Evolutionary conservation across 2,329 filamentous ascomycete genomes (phyloP).

Genomic region (Colletotrichum viniferum): DNA sequence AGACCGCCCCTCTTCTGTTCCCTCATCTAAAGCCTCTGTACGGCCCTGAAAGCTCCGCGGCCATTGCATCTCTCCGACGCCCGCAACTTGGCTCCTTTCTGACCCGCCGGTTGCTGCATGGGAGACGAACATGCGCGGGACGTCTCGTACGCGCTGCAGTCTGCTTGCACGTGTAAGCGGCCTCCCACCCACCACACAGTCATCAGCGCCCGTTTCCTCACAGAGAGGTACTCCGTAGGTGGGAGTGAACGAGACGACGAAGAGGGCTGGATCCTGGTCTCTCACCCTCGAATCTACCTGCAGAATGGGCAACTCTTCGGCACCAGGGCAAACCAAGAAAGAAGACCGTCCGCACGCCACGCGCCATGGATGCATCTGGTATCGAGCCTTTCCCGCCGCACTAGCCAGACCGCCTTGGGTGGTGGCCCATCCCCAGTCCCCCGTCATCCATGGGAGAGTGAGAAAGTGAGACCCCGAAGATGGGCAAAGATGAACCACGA

Average conservation of each 20-base stretch:
- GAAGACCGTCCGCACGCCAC: neutral
- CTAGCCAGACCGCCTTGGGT: constrained; percentile 4
- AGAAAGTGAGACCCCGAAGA: neutral
- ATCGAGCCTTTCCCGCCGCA: neutral
- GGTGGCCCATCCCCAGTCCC: neutral
- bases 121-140: neutral
- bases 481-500: constrained; percentile 2
- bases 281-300: neutral
- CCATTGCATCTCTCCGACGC: constrained; percentile 9
- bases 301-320: neutral
- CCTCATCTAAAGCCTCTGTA: neutral
- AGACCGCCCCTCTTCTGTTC: neutral
- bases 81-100: constrained; percentile 2
- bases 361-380: neutral
- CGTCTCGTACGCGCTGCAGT: neutral
- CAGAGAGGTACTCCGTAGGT: no score
- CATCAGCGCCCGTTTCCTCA: neutral
- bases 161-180: neutral
- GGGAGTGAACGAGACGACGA: neutral
- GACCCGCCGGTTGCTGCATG: neutral
- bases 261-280: neutral
- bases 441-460: neutral
- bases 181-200: neutral
- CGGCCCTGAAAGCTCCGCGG: neutral
- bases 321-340: neutral